Evolutionary conservation across 768 basidiomycete genomes (phyloP).

Genomic region (Naganishia onofrii): DNA sequence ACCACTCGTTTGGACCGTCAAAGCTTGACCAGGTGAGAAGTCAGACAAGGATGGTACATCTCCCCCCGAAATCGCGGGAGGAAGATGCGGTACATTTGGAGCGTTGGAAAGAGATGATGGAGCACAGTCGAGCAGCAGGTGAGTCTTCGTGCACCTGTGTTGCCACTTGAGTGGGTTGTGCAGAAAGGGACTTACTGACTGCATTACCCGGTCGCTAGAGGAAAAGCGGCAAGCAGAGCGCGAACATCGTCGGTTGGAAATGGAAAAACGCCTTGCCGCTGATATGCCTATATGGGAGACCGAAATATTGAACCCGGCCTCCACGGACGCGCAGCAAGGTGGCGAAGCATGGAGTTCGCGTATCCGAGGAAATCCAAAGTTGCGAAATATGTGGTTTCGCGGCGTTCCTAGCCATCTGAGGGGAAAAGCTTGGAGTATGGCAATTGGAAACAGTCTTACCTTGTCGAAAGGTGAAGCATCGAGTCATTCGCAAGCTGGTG

Average conservation of each 20-base stretch:
- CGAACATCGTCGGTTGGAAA: conserved; percentile 34
- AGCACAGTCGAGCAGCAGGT: conserved; percentile 41
- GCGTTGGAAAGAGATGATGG: conserved; percentile 51
- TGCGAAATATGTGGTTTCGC: conserved; percentile 47
- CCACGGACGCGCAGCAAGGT: neutral
- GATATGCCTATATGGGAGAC: conserved; percentile 44
- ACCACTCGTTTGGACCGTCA: conserved; percentile 19
- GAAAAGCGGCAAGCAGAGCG: conserved; percentile 32
- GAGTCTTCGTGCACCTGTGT: conserved; percentile 12
- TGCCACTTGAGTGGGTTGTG: neutral
- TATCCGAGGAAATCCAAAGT: conserved; percentile 35
- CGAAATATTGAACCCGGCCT: conserved; percentile 6
- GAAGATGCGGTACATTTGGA: conserved; percentile 49
- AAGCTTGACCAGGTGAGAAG: conserved; percentile 44
- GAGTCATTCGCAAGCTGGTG: too few species aligned
- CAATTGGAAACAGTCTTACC: conserved; percentile 48
- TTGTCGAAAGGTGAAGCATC: conserved; percentile 40
- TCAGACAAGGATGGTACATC: conserved; percentile 44
- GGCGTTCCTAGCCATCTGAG: conserved; percentile 48
- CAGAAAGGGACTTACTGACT: too few species aligned
- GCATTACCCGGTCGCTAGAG: too few species aligned
- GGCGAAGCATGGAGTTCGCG: conserved; percentile 36
- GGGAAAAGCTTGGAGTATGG: conserved; percentile 46
- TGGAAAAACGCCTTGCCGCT: conserved; percentile 40
- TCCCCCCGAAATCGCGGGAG: conserved; percentile 46